A percentile compares a stretch with the other conserved stretches of the same genome.
Conservation (phyloP, 345 rosid genomes). For the Aegle marmelos region DNA sequence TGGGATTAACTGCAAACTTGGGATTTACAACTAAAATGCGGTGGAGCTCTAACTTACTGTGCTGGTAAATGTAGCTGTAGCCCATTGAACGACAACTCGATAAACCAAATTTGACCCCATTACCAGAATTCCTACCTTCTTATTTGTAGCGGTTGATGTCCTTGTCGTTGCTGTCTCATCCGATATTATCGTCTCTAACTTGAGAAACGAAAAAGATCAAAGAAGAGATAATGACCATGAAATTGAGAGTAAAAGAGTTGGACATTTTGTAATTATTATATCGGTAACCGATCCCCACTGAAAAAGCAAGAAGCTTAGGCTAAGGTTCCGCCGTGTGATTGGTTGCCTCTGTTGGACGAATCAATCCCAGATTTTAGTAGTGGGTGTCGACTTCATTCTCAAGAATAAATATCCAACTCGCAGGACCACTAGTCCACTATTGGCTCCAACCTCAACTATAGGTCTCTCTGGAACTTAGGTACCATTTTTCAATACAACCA, state of each 20-base stretch:
- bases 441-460: background rate
- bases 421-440: slow-evolving; percentile 15
- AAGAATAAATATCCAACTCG: background rate
- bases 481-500: background rate
- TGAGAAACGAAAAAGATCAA: no score
- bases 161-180: background rate
- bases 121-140: no score
- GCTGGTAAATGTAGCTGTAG: no score
- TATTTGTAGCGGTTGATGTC: background rate
- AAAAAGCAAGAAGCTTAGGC: background rate
- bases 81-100: no score
- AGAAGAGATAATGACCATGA: background rate
- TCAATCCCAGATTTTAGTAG: background rate
- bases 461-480: background rate
- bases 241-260: background rate
- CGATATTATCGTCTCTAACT: background rate
- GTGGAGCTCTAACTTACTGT: no score
- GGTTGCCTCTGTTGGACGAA: background rate
- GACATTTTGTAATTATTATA: background rate
- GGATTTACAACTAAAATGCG: no score
- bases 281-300: slow-evolving; percentile 10
- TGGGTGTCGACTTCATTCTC: background rate
- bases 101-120: no score
- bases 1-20: no score
- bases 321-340: background rate